A percentile compares a stretch with the other conserved stretches of the same genome.
Conservation (phyloP, 345 rosid species). For the Populus alba region DNA sequence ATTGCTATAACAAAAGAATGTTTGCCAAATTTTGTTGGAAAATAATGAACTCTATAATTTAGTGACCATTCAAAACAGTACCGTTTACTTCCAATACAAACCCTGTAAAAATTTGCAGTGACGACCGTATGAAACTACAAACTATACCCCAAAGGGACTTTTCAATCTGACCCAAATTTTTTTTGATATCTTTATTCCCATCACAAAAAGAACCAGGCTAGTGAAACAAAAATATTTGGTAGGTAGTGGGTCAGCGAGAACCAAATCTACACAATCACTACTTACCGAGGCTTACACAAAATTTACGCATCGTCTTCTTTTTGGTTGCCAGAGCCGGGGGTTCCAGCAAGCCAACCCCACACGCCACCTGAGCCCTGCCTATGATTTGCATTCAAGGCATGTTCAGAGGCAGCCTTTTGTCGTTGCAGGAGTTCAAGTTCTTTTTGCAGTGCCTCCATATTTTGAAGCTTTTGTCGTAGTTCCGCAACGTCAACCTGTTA, state of each 20-base stretch:
- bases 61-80: not conserved
- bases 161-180: not conserved
- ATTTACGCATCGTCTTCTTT: slow-evolving; percentile 32
- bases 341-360: slow-evolving; percentile 98
- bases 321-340: slow-evolving; percentile 35
- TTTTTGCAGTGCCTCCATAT: slow-evolving; percentile 75
- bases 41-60: slow-evolving; percentile 11
- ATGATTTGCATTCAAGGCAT: slow-evolving; percentile 62
- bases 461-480: slow-evolving; percentile 85
- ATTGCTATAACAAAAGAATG: not conserved
- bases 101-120: slow-evolving; percentile 10
- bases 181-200: slow-evolving; percentile 28
- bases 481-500: slow-evolving; percentile 96
- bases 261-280: not conserved
- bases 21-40: not conserved
- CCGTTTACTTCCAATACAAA: slow-evolving; percentile 7
- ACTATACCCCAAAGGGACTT: slow-evolving; percentile 7
- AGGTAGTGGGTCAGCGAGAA: not conserved
- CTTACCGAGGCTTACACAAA: not conserved
- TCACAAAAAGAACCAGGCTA: slow-evolving; percentile 1
- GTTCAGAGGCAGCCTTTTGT: slow-evolving; percentile 94
- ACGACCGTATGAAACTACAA: not conserved
- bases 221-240: not conserved
- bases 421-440: slow-evolving; percentile 91
- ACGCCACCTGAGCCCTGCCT: slow-evolving; percentile 84